phyloP scores from a whole-genome alignment of 1,284 basidiomycete genomes.

The Heliocybe sulcata region DNA sequence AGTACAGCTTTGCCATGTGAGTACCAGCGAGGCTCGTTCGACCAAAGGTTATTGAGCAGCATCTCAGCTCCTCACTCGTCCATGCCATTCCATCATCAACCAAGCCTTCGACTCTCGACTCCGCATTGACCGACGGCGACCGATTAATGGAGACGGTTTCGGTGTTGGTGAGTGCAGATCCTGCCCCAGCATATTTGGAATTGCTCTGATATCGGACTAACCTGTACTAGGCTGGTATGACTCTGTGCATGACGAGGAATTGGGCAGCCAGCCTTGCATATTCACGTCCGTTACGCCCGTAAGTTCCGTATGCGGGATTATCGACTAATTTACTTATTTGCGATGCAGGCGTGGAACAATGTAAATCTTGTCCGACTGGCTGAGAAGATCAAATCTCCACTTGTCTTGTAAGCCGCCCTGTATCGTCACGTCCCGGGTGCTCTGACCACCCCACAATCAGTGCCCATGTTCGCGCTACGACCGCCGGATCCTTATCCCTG shows the following conservation, averaged over 20 bases:
- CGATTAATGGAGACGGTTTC: conserved; percentile 95
- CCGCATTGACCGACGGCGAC: conserved; percentile 71
- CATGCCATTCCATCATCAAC: conserved; percentile 94
- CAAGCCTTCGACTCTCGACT: conserved; percentile 91
- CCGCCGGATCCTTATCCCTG: conserved; percentile 77
- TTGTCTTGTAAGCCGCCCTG: conserved; percentile 70
- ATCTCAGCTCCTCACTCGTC: conserved; percentile 77
- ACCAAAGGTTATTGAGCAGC: conserved; percentile 12
- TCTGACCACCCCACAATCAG: conserved; percentile 27
- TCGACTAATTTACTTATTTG: neutral
- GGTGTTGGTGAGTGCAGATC: conserved; percentile 72
- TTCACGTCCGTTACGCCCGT: conserved; percentile 96
- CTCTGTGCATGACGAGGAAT: conserved; percentile 69
- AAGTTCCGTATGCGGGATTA: conserved; percentile 14
- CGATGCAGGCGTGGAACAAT: conserved; percentile 84
- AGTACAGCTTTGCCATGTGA: conserved; percentile 79
- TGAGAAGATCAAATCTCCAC: conserved; percentile 90
- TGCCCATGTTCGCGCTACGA: conserved; percentile 87
- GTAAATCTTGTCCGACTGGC: conserved; percentile 84
- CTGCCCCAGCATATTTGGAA: neutral
- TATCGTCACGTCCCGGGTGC: neutral
- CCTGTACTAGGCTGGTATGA: conserved; percentile 75
- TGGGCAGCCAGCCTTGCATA: conserved; percentile 86
- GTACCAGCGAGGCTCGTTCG: conserved; percentile 13
- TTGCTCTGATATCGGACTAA: neutral